Base-by-base conservation (phyloP, 2,329 filamentous ascomycete species). In the Penicillium sp. region DNA sequence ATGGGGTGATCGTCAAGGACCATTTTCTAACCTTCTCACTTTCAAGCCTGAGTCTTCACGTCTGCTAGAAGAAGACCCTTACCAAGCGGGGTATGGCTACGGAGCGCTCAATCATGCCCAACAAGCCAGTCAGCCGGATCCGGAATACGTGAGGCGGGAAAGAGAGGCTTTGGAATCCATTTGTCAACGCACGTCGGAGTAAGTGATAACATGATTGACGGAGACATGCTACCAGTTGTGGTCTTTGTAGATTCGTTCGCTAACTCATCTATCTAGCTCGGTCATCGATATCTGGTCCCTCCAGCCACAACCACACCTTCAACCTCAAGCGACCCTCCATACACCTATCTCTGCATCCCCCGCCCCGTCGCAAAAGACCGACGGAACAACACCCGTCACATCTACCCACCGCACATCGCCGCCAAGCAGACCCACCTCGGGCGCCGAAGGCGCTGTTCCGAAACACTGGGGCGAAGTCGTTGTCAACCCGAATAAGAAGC, bases 171-270 rank as follows among this genome's bases (percentile, higher is more conserved):
- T 78, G 39, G 75, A 78, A 56, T 72, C 74, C 4, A 78, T 78
- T 56, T 77, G 76, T 60, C 76, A 78, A 58, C 68, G 72, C 45
- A 72, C 75, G 49, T 78, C 76, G n/a, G 76, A 78, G 76, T 78
- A 56, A 68, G 72, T 65, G 3, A 36, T 27, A 18, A 16, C 10
- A 3, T 9, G 6, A 40, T 14, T 8, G 36, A 10, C 7, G 18
- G 16, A 21, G 1, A 8, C 38, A 40, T 16, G 1, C 5, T 40
- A 10, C 4, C 38, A 10, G 14, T 22, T 5, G 16, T 16, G 21
- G 4, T 9, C 16, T 9, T 42, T 32, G 24, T 27, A 5, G 32
- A n/a, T 31, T 14, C 21, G 48, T 5, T 24, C 34, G 16, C 41
- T 53, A 44, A 50, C 6, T n/a, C 27, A 27, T n/a, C 18, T 21